Evolutionary conservation across 2,329 filamentous ascomycete genomes (phyloP), one percentile per base, ranked within the genome.

Genomic region (Epichloe coenophiala): DNA sequence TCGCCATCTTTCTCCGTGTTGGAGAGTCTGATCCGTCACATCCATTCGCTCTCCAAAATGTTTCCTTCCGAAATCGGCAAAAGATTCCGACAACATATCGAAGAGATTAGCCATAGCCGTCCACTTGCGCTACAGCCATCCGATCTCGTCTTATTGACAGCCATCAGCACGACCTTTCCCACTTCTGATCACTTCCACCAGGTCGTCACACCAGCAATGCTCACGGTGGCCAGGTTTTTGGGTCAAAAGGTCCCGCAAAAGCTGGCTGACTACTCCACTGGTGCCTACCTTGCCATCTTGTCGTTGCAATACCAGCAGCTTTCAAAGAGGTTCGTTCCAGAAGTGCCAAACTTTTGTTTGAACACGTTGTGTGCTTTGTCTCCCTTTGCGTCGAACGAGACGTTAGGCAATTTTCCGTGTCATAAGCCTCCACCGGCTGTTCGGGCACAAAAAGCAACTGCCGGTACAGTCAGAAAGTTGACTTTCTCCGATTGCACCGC

Each of bases 121-220:
- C 71, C 76, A 4, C 65, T 81, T 36, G 65, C 69, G 7, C 80
- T 74, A 59, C 77, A 65, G 60, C 76, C 64, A 58, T 87, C 88
- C 17, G 90, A 98, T 60, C 69, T 98, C 21, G 69, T 89, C 21
- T 70, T 95, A n/a, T 71, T 98, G 37, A 90, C 88, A 0, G 89
- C 88, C 0, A 80, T 96, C 53, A 81, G 84, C 40, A 82, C 81
- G 2, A 86, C 94, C 48, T 98, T 95, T 61, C 90, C 93, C 4
- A 95, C 93, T 0, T 96, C 90, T 0, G 93, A 98, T 67, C 90
- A 97, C 68, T 98, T 97, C 67, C 93, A 98, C 61, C 85, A 93
- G 59, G 88, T 97, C 37, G 85, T 88, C 40, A 98, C 93, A 2
- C 93, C 93, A 2, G 86, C 91, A 1, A 85, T 88, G 67, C 79